These are phyloP conservation scores for Rhododendron griersonianum DNA, from an alignment of 148 eudicot genomes.

Conservation along the genomic window DNA sequence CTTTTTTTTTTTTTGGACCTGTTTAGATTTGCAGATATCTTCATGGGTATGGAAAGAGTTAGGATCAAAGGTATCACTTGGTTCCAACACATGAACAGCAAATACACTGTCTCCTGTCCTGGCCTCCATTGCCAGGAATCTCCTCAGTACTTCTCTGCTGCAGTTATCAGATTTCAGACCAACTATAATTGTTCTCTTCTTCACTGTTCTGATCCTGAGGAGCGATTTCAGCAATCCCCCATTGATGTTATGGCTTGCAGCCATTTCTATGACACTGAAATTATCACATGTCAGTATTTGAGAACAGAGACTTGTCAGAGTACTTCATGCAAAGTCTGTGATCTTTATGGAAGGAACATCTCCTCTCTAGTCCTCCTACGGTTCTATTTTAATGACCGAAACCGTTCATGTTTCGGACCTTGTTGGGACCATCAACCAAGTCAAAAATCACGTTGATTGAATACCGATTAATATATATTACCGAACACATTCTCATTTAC, in stretches of 20 bases:
- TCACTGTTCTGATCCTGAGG: conserved; percentile 6
- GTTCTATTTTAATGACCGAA: background rate
- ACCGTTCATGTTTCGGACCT: background rate
- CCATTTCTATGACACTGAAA: background rate
- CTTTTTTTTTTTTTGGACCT: background rate
- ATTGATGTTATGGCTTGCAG: background rate
- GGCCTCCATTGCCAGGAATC: conserved; percentile 17
- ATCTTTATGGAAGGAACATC: background rate
- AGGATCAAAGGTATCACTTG: conserved; percentile 25
- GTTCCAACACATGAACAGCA: conserved; percentile 34
- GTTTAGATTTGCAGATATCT: conserved; percentile 39
- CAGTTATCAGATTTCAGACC: conserved; percentile 26
- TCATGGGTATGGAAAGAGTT: conserved; percentile 33
- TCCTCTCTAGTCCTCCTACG: background rate
- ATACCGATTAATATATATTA: too few relatives aligned
- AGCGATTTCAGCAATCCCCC: conserved; percentile 4
- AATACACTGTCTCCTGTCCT: conserved; percentile 27
- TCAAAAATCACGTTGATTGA: background rate
- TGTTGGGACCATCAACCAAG: background rate
- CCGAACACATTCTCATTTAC: too few relatives aligned
- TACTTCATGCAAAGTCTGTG: background rate
- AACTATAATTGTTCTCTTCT: conserved; percentile 21
- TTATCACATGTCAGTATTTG: too few relatives aligned
- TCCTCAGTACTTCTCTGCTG: conserved; percentile 33
- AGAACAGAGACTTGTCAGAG: background rate